Conservation (phyloP, 1,284 basidiomycete genomes). For the Mycena citricolor region DNA sequence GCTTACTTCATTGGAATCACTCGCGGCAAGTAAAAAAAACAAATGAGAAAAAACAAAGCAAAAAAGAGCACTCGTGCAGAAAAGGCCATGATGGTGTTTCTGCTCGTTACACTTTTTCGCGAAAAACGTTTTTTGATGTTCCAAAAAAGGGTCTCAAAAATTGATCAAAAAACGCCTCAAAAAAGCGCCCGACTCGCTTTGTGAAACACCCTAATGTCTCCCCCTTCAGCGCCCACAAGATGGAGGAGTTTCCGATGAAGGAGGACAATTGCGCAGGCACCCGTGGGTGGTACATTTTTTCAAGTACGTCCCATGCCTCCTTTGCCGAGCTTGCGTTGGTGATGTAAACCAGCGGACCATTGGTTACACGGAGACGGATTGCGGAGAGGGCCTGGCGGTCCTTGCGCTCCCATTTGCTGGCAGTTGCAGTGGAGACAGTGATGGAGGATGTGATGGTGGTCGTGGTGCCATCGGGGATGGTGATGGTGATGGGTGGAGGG, state of each 20-base stretch:
- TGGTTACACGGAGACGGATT: conserved; percentile 12
- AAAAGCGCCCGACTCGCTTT: too few species aligned
- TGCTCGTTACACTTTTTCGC: too few species aligned
- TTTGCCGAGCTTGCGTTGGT: conserved; percentile 6
- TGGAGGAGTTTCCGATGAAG: conserved; percentile 11
- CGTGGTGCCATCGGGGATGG: neutral
- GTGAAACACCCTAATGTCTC: neutral
- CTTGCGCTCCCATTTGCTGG: conserved; percentile 9
- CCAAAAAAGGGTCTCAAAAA: too few species aligned
- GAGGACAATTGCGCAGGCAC: conserved; percentile 12
- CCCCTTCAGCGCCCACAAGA: conserved; percentile 4
- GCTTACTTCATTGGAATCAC: too few species aligned
- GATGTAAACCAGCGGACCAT: conserved; percentile 16
- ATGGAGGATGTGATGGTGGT: neutral
- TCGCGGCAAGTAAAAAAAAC: too few species aligned
- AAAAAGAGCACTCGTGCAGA: too few species aligned
- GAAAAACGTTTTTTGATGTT: too few species aligned
- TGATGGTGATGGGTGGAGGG: too few species aligned
- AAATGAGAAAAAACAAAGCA: too few species aligned
- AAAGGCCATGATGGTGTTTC: too few species aligned
- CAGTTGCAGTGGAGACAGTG: neutral
- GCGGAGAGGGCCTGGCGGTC: conserved; percentile 15
- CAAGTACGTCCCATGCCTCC: conserved; percentile 12
- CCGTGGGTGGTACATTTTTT: conserved; percentile 11
- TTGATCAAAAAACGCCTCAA: too few species aligned